These are phyloP conservation scores for Trichaptum fuscoviolaceum DNA, from an alignment of 768 basidiomycete species.

Conservation along the genomic window DNA sequence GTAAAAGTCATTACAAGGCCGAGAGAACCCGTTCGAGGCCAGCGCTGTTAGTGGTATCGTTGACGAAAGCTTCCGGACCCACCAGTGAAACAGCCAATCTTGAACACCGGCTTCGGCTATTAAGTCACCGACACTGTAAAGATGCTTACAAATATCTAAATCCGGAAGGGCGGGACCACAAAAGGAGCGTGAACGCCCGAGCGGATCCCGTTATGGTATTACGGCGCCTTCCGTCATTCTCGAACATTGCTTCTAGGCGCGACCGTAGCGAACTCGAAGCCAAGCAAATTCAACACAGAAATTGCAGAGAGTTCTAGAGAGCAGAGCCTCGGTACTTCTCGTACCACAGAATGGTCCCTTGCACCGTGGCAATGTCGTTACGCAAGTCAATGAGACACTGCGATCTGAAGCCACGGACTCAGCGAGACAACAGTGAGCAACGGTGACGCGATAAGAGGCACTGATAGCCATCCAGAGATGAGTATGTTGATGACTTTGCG, in stretches of 20 bases:
- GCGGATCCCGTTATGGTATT: neutral
- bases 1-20: neutral
- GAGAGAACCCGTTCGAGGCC: neutral
- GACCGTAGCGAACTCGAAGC: neutral
- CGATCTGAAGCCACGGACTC: neutral
- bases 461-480: neutral
- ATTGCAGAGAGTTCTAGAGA: neutral
- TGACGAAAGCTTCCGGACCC: neutral
- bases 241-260: conserved; percentile 1
- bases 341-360: neutral
- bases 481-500: neutral
- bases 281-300: neutral
- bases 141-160: neutral
- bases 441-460: neutral
- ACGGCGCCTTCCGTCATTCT: neutral
- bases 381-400: neutral
- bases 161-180: neutral
- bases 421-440: neutral
- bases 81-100: neutral
- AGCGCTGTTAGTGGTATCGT: neutral
- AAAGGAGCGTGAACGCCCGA: neutral
- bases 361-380: neutral
- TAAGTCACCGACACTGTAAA: neutral
- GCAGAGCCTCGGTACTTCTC: neutral
- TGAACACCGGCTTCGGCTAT: neutral